Base-by-base conservation (phyloP, 345 rosid species). In the Ceriops decandra region DNA sequence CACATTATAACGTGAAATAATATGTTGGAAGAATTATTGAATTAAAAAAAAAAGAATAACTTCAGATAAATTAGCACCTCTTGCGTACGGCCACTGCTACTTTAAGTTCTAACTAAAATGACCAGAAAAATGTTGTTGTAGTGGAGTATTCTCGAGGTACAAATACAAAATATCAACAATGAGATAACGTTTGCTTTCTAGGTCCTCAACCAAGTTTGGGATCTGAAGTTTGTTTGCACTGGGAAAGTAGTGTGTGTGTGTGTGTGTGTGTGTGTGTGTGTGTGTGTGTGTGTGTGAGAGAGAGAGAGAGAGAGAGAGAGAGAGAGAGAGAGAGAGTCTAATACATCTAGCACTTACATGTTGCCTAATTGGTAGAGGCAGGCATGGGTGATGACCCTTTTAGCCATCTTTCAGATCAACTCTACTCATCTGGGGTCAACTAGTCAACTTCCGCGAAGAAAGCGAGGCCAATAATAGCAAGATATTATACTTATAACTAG, bases 181-280 rank as follows among this genome's bases (percentile, higher is more conserved):
- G 30, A 71, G 32, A 64, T 35, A 60, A 58, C 57, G 46, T 57
- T 63, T 73, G 79, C 74, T 70, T 67, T 77, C 81, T 36, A 68
- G 77, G 76, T 76, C 64, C 80, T 76, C 72, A 68, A 64, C 79
- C 66, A 53, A 36, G 19, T 36, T 27, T 62, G 28, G 30, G 28
- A 63, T 54, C 28, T 46, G 26, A 6, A 59, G 8, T 24, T 56
- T 56, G 13, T 42, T 10, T 5, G 5, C 59, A 56, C 0, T 53
- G 31, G 28, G 28, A 54, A 13, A 2, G 10, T 56, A 56, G 11
- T 2, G 16, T 22, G 13, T 22, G 58, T 22, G 19, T 28, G 7
- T 17, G 16, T 47, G 9, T 2, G 35, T 49, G 16, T 51, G 1
- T 4, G n/a, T 35, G 57, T 31, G 46, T 10, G n/a, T n/a, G n/a